Percentiles rank a stretch among this genome's conserved stretches.
These are phyloP conservation scores for Tremella fuciformis DNA, from an alignment of 768 basidiomycete species.

Conservation along the genomic window DNA sequence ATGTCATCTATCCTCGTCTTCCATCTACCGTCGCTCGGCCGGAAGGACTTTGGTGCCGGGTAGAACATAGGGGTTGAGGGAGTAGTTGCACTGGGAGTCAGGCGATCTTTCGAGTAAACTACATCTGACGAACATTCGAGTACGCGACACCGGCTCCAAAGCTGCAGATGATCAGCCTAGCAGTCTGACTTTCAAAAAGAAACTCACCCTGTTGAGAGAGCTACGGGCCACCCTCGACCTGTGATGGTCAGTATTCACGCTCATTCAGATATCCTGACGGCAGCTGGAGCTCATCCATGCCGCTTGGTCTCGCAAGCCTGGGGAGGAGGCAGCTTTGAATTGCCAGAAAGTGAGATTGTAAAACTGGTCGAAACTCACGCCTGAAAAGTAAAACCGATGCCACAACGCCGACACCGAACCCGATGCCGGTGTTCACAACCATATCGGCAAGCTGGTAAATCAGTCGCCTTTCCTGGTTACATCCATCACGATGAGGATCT, in stretches of 20 bases:
- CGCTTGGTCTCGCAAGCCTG: no score
- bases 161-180: slow-evolving; percentile 20
- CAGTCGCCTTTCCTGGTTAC: background rate
- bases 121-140: slow-evolving; percentile 45
- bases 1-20: background rate
- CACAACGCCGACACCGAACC: slow-evolving; percentile 54
- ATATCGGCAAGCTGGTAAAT: slow-evolving; percentile 47
- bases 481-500: background rate
- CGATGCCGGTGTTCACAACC: slow-evolving; percentile 52
- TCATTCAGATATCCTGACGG: background rate
- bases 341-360: background rate
- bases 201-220: slow-evolving; percentile 51
- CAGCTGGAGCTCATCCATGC: background rate
- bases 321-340: no score
- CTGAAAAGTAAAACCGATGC: slow-evolving; percentile 52
- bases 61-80: slow-evolving; percentile 53
- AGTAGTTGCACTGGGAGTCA: slow-evolving; percentile 50
- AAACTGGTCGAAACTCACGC: slow-evolving; percentile 34
- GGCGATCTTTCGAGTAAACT: background rate
- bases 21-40: slow-evolving; percentile 11
- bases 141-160: slow-evolving; percentile 53
- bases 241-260: background rate
- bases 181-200: background rate
- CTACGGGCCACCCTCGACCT: slow-evolving; percentile 53
- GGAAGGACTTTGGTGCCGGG: slow-evolving; percentile 51